phyloP scores from a whole-genome alignment of 768 basidiomycete species.

The Porphyrellus cyaneotinctus region DNA sequence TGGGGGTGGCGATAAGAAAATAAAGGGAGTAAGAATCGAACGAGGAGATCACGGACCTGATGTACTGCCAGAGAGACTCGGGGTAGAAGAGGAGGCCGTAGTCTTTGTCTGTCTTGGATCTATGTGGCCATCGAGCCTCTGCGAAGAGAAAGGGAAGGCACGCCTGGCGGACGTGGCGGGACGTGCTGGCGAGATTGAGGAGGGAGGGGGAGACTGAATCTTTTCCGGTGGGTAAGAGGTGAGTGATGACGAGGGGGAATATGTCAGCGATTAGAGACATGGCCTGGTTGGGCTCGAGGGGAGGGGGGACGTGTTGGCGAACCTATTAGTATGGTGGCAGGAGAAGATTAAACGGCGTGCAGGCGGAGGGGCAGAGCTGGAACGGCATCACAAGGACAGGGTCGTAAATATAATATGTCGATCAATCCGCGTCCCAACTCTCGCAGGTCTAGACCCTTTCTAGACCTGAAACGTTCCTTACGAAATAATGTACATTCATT shows the following conservation, averaged over 20 bases:
- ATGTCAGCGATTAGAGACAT: constrained; percentile 36
- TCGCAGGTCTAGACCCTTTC: constrained; percentile 26
- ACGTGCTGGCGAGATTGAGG: constrained; percentile 22
- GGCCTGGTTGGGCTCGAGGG: background rate
- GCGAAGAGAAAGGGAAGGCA: constrained; percentile 32
- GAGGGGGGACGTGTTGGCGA: background rate
- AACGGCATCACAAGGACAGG: constrained; percentile 3
- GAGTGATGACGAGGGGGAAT: constrained; percentile 31
- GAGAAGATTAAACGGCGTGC: background rate
- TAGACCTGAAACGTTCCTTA: constrained; percentile 12
- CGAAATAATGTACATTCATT: constrained; percentile 8
- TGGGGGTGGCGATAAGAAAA: background rate
- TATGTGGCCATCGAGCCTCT: constrained; percentile 33
- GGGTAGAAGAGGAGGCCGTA: constrained; percentile 29
- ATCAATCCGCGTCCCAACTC: constrained; percentile 18
- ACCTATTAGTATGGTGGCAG: constrained; percentile 2
- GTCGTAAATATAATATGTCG: constrained; percentile 19
- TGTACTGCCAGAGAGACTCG: constrained; percentile 26
- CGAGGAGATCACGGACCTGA: constrained; percentile 20
- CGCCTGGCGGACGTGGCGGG: constrained; percentile 26
- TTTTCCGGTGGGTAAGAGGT: constrained; percentile 11
- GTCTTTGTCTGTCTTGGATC: constrained; percentile 22
- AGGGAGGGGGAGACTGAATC: constrained; percentile 14
- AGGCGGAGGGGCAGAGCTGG: constrained; percentile 11
- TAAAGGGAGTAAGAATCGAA: background rate